Percentiles rank a stretch among this genome's conserved stretches.
These are phyloP conservation scores for Leishmania gerbilli DNA, from an alignment of 208 protist genomes.

Conservation along the genomic window DNA sequence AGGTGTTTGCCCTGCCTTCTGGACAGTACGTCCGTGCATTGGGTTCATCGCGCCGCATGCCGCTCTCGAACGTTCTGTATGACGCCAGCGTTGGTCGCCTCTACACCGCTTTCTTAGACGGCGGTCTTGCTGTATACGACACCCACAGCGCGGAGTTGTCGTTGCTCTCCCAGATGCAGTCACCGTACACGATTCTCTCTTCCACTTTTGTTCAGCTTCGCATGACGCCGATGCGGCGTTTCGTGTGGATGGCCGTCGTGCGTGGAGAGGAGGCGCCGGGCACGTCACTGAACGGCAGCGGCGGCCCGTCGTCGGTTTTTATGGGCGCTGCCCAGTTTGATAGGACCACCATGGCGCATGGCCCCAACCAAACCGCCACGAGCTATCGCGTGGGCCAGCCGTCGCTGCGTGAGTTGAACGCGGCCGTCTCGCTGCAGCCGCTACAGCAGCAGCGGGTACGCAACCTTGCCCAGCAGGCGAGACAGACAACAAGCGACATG, in stretches of 20 bases:
- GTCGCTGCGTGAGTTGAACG: conserved; percentile 43
- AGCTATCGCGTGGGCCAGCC: conserved; percentile 48
- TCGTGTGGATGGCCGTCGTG: conserved; percentile 14
- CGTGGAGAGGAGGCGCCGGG: neutral
- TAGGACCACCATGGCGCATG: conserved; percentile 38
- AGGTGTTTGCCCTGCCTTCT: conserved; percentile 69
- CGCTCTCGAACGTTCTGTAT: conserved; percentile 54
- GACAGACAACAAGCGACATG: neutral
- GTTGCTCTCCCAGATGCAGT: conserved; percentile 34
- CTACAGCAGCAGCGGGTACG: conserved; percentile 27
- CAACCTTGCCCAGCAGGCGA: conserved; percentile 7
- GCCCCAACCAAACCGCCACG: conserved; percentile 30
- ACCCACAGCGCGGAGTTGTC: conserved; percentile 28
- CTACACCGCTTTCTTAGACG: conserved; percentile 56
- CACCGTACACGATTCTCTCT: conserved; percentile 31
- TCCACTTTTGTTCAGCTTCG: conserved; percentile 27
- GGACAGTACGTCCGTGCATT: conserved; percentile 48
- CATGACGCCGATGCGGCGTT: conserved; percentile 33
- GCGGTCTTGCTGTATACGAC: conserved; percentile 53
- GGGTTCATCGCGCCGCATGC: conserved; percentile 30
- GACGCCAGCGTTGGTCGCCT: conserved; percentile 39
- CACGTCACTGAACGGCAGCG: neutral
- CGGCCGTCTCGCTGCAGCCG: conserved; percentile 25
- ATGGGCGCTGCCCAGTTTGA: conserved; percentile 29
- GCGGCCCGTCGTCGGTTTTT: conserved; percentile 1